Base-by-base conservation (phyloP, 1,139 yeast species). In the Kodamaea anthophila region DNA sequence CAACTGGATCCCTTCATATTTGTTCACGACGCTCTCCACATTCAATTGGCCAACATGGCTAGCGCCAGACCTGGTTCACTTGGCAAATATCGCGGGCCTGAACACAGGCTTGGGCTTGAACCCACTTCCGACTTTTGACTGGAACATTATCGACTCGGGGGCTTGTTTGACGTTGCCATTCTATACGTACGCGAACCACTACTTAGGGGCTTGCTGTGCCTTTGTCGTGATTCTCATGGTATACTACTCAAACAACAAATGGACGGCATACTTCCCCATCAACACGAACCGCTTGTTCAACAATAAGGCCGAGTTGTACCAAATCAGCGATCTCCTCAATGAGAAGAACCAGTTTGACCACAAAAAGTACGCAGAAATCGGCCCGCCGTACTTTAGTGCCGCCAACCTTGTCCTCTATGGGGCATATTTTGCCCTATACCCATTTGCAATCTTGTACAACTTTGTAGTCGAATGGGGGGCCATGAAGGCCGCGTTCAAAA, bases 361-460 rank as follows among this genome's bases (percentile, higher is more conserved):
- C n/a, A 46, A 34, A 5, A 65, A 63, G 37, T 71, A 70, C 42
- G 54, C 63, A 32, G 38, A 48, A 15, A 62, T 69, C 39, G 74
- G 78, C 1, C 74, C 76, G 1, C 82, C 83, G 11, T 76, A 61
- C 42, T 76, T 74, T 47, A 47, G 74, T 13, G 83, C 83, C 4
- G 80, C 73, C 2, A 57, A 56, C 36, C 46, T 61, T 40, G 74
- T 75, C 6, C 42, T 59, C 5, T 76, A 75, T 43, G 81, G 81
- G 15, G 64, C 77, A 1, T 71, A 65, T 43, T 75, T 77, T 47
- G 70, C 75, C 10, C 46, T 71, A 28, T 77, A 76, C 44, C 82
- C 84, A 8, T 68, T 74, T 31, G 55, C 69, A 12, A 58, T 77
- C 35, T 54, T 72, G 10, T 76, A 74, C 39, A 61, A 61, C 33